Evolutionary conservation across 148 eudicot species (phyloP), one percentile per base, ranked within the genome.

Genomic region (Drosera capensis): DNA sequence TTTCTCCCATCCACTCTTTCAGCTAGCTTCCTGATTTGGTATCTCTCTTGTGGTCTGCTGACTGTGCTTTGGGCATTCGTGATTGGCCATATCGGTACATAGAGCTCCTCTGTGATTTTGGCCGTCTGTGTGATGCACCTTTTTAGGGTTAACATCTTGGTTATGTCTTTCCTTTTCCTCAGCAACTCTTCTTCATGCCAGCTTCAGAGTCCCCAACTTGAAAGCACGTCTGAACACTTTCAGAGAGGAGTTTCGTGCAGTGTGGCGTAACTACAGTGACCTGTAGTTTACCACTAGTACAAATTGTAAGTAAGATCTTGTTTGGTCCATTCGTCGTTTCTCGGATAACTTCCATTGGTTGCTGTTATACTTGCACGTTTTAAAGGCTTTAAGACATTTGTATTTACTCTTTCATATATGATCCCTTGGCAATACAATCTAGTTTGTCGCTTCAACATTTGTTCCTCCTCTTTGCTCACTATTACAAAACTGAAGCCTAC

Each of bases 161-260:
- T 5, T 1, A 23, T 13, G n/a, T n/a, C n/a, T 14, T 18, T 13
- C 14, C 18, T 15, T n/a, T 57, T 46, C 34, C 45, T 37, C 75
- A 87, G 96, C 78, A 46, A 87, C 82, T 54, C 41, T 87, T 15
- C 65, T 75, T 40, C 96, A 82, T 72, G 96, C 94, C 54, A 87
- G 85, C 71, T 74, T 82, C 40, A 74, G 96, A 60, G 82, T 88
- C 43, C 96, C 96, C 42, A 87, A 82, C 60, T 46, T 87, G 63
- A 87, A 87, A 72, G 96, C 96, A 30, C 96, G 96, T 45, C 58
- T 87, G 44, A 87, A 87, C 67, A 87, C 96, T 45, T 87, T 82
- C 57, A 88, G 94, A 9, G 96, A 87, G 58, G 96, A 87, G 69
- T 87, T 87, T 43, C 96, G 96, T 48, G 88, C 94, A 51, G 96